Evolutionary conservation across 2,329 filamentous ascomycete species (phyloP), one percentile per base, ranked within the genome.

Genomic region (Purpureocillium takamizusanense): DNA sequence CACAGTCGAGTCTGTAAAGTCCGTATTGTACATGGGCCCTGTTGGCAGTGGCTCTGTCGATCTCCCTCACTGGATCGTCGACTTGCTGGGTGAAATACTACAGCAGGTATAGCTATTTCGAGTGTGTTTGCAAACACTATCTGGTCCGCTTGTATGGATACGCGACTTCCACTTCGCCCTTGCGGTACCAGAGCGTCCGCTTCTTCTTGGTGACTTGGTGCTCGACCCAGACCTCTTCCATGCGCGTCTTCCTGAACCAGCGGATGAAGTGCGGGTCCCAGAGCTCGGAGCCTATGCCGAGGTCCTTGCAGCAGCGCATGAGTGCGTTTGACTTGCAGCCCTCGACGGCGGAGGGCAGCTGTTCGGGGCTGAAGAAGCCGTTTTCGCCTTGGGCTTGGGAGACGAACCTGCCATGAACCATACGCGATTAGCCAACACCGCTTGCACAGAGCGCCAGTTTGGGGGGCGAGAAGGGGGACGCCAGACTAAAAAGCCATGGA

Each of bases 291-390:
- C 87, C 92, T 47, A 98, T 84, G 28, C 92, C 92, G 25, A 98
- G 67, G 61, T 98, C 92, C 68, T 98, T 98, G 71, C 92, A 97
- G 74, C 90, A 97, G 42, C 92, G 85, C 81, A 97, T 94, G 49
- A 98, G 72, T 11, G 92, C 92, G 58, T 98, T 98, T 46, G 88
- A 95, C 65, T 95, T 95, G 73, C 88, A 94, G 38, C 92, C 92
- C 65, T 98, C 92, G 43, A 89, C 89, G 8, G 92, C 89, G 2
- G 89, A 95, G 18, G 92, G 88, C 46, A 98, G 88, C 39, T 84
- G 83, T 50, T 95, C 89, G 27, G 86, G 76, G 50, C 76, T 78
- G 66, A 97, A 98, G 65, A 94, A 98, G 49, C 85, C 78, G 68
- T 95, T 90, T 63, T 97, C 92, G 56, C 92, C 92, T 48, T 92